Conservation (phyloP, 2,329 filamentous ascomycete genomes). For the Xenosphaeropsis pyriputrescens region DNA sequence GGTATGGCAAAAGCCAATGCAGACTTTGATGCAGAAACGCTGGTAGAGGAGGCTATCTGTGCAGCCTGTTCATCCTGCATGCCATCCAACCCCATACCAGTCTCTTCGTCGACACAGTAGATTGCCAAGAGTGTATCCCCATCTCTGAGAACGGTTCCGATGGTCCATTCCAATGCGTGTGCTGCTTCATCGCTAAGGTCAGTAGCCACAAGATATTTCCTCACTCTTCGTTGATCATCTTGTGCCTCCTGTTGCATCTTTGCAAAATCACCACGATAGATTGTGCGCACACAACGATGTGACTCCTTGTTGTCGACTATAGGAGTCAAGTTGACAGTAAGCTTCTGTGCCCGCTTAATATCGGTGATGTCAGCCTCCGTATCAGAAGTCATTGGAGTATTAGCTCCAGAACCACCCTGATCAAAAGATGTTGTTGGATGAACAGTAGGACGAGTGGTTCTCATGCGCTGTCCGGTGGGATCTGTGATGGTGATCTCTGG, state of each 20-base stretch:
- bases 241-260: conserved; percentile 65
- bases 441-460: conserved; percentile 39
- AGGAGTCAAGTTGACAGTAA: conserved; percentile 67
- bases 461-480: conserved; percentile 45
- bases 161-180: conserved; percentile 93
- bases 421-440: conserved; percentile 84
- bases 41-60: conserved; percentile 44
- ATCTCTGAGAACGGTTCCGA: conserved; percentile 85
- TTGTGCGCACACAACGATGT: conserved; percentile 74
- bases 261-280: conserved; percentile 76
- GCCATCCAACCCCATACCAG: conserved; percentile 30
- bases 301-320: conserved; percentile 62
- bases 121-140: conserved; percentile 89
- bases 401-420: conserved; percentile 38
- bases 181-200: conserved; percentile 90
- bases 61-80: conserved; percentile 46
- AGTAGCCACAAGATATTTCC: conserved; percentile 91
- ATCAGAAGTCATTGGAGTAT: conserved; percentile 61
- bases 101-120: conserved; percentile 86
- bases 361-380: conserved; percentile 74
- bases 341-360: conserved; percentile 74
- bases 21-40: conserved; percentile 2
- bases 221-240: conserved; percentile 61
- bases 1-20: conserved; percentile 8
- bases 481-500: conserved; percentile 51